A percentile compares a stretch with the other conserved stretches of the same genome.
These are phyloP conservation scores for Saturnispora mendoncae DNA, from an alignment of 805 yeast genomes.

Conservation along the genomic window DNA sequence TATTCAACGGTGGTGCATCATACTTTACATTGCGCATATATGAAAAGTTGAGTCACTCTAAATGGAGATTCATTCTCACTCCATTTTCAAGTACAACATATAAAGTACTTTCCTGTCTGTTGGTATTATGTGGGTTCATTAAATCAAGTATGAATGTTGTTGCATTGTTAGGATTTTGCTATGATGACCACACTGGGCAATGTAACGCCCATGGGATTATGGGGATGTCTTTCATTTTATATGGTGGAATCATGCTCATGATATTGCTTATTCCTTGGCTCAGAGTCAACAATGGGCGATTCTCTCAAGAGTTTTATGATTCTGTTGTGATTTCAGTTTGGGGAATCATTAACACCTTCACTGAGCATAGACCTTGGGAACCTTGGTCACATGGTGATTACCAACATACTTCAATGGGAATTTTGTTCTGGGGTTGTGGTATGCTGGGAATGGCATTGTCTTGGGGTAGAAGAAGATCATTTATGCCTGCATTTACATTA, in stretches of 20 bases:
- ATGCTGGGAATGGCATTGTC: constrained; percentile 73
- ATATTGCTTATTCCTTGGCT: constrained; percentile 73
- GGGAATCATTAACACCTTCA: constrained; percentile 92
- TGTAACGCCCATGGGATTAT: constrained; percentile 95
- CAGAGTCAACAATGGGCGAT: constrained; percentile 39
- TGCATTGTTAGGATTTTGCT: constrained; percentile 81
- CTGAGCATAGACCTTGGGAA: constrained; percentile 91
- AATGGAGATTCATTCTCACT: constrained; percentile 32
- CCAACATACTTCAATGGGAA: constrained; percentile 95
- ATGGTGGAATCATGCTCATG: constrained; percentile 62
- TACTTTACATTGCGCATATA: constrained; percentile 19
- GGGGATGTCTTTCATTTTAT: constrained; percentile 81
- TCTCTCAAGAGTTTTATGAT: constrained; percentile 81
- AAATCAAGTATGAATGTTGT: constrained; percentile 74
- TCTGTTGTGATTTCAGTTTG: constrained; percentile 70
- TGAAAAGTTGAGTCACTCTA: constrained; percentile 29
- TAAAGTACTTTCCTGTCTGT: constrained; percentile 38
- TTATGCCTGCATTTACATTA: constrained; percentile 72
- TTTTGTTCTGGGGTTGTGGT: constrained; percentile 95
- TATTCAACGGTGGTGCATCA: constrained; percentile 48
- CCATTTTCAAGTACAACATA: constrained; percentile 30
- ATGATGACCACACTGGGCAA: constrained; percentile 78
- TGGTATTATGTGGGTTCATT: constrained; percentile 63
- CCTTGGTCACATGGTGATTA: constrained; percentile 89
- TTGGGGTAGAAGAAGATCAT: constrained; percentile 57